Base-by-base conservation (phyloP, 75 land plant genomes). In the Cunninghamia lanceolata region DNA sequence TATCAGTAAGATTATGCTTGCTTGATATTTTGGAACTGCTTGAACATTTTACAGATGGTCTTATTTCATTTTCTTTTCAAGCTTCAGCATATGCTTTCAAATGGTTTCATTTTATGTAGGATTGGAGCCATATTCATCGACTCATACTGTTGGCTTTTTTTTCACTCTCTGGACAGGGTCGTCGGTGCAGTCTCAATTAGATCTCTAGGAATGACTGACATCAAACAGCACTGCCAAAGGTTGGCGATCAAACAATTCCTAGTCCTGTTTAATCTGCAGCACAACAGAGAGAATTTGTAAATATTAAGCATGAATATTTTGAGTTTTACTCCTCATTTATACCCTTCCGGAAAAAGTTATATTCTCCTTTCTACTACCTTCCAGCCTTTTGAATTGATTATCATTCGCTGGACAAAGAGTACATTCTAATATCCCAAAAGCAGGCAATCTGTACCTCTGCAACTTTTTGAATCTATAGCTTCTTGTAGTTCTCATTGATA, bases 191-290 rank as follows among this genome's bases (percentile, higher is more conserved):
- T 77, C 92, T 9, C 99, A 97, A 86, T 74, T 97, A 85, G 96
- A 94, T 86, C 93, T 95, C 40, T 88, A 95, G 91, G 94, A 93
- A 84, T 94, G 93, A 85, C 91, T 97, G 68, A 93, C 90, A 32
- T 91, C 95, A 40, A 85, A 77, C 34, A 91, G 88, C 78, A 46
- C 89, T 13, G 17, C 47, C 16, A 82, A 21, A 84, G 66, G 85
- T 84, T 39, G 50, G 85, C 46, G 46, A 47, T 47, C 1, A 9
- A 19, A 76, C 79, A 76, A 36, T 76, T 38, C 21, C 43, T 17
- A 6, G 4, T 76, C 36, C 79, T 35, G 17, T 76, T 76, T 39
- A 76, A 76, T 39, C 79, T 76, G 43, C 39, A 76, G 28, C 2
- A 76, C 6, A 17, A 39, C 38, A 76, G 39, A 16, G 14, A 42